A percentile compares a stretch with the other conserved stretches of the same genome.
phyloP scores from a whole-genome alignment of 2,329 filamentous ascomycete species.

The Clarireedia paspali region DNA sequence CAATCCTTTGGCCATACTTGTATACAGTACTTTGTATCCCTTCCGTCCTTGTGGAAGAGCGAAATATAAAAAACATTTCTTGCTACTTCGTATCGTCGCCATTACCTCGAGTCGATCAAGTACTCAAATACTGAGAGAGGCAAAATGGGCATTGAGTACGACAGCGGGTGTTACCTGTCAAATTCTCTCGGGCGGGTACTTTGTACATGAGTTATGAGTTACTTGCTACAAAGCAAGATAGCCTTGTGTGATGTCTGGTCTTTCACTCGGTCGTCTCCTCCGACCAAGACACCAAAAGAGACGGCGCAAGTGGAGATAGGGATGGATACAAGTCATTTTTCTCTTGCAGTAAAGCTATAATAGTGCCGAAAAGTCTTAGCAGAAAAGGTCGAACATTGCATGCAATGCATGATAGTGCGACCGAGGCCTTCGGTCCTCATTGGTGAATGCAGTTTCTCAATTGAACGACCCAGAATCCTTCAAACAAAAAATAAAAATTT shows the following conservation, averaged over 20 bases:
- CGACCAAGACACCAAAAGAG: neutral
- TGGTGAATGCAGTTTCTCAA: neutral
- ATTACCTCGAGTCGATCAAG: neutral
- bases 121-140: neutral
- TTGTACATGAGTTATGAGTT: neutral
- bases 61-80: neutral
- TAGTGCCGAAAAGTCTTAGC: conserved; percentile 1
- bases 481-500: neutral
- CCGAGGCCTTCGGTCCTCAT: neutral
- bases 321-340: neutral
- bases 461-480: neutral
- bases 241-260: neutral
- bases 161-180: conserved; percentile 8
- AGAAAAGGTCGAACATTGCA: neutral
- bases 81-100: neutral
- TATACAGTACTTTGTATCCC: neutral
- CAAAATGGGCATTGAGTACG: neutral
- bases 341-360: neutral
- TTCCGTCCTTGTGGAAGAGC: neutral
- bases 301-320: neutral
- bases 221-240: neutral
- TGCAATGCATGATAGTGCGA: neutral
- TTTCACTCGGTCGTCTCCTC: neutral
- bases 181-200: neutral
- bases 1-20: neutral